Evolutionary conservation across 768 basidiomycete species (phyloP).

Genomic region (Pseudohyphozyma bogoriensis): DNA sequence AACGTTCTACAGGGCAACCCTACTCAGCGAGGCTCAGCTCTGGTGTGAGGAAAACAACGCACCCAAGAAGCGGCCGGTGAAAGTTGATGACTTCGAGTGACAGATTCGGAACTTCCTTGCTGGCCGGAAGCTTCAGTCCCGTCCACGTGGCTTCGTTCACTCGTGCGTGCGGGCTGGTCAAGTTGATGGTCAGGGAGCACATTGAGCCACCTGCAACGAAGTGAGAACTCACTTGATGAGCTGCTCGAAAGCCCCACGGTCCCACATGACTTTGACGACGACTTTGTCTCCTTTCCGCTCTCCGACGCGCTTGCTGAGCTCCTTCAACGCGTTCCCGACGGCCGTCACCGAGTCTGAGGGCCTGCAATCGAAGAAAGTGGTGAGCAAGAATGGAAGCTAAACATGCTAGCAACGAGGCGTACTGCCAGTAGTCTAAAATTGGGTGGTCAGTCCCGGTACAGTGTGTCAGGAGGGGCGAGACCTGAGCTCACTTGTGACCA

Average conservation of each 20-base stretch:
- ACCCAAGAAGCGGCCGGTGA: conserved; percentile 38
- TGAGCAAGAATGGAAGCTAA: background rate
- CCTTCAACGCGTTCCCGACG: conserved; percentile 47
- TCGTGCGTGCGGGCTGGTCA: no score
- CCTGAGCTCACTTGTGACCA: conserved; percentile 60
- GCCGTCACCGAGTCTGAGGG: conserved; percentile 47
- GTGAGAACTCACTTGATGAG: conserved; percentile 23
- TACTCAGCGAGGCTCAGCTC: conserved; percentile 37
- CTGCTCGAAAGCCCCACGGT: conserved; percentile 55
- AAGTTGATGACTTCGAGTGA: conserved; percentile 54
- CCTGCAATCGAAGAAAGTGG: conserved; percentile 39
- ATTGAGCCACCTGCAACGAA: no score
- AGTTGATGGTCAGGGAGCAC: no score
- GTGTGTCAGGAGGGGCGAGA: no score
- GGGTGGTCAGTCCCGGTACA: no score
- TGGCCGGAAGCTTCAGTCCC: conserved; percentile 47
- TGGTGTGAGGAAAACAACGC: background rate
- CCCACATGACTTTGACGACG: conserved; percentile 60
- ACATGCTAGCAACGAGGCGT: conserved; percentile 10
- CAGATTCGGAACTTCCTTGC: conserved; percentile 52
- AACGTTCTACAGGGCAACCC: conserved; percentile 44
- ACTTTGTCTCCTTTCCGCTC: conserved; percentile 44
- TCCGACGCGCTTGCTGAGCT: conserved; percentile 47
- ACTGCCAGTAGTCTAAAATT: conserved; percentile 39
- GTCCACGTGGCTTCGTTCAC: conserved; percentile 43